Evolutionary conservation across 2,329 filamentous ascomycete genomes (phyloP), one percentile per base, ranked within the genome.

Genomic region (Monosporascus sp.): DNA sequence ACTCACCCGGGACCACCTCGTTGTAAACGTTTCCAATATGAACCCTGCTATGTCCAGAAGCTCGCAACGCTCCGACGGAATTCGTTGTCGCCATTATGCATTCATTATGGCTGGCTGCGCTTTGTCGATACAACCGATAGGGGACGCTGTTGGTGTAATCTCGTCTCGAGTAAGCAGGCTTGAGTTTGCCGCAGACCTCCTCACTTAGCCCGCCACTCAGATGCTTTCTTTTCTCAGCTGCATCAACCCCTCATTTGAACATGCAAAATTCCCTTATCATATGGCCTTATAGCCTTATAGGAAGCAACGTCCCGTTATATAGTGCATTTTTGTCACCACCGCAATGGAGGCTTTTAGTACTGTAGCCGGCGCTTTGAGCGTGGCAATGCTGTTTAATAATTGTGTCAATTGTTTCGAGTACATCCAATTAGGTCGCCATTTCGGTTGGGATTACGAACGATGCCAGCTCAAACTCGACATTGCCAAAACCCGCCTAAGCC

Each of bases 401-500:
- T 72, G 68, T 45, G 63, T 76, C 40, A 64, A 69, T 37, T 72
- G 67, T 53, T 76, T 77, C 54, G 65, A 70, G 20, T 72, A 72
- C 55, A 55, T 76, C 47, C 69, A 76, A 47, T 60, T 74, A 1
- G 69, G 69, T 20, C 62, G 58, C 1, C 57, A 63, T 37, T 72
- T 72, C 45, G 68, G 63, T 0, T 38, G 49, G 22, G 68, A 74
- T 44, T 74, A 65, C 54, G 58, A 72, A 31, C 61, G 53, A 22
- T 65, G 60, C 45, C 65, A 67, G 45, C 63, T 75, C 5, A 62
- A 59, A 17, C 61, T 74, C 3, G 62, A 70, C 51, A 56, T 66
- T 44, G 64, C 65, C 6, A 60, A 59, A 41, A 53, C 62, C 2
- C 64, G 68, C 28, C 63, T 74, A 14, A 61, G 59, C 8, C 60